phyloP scores from a whole-genome alignment of 139 green algal species.

The Closterium sp. region DNA sequence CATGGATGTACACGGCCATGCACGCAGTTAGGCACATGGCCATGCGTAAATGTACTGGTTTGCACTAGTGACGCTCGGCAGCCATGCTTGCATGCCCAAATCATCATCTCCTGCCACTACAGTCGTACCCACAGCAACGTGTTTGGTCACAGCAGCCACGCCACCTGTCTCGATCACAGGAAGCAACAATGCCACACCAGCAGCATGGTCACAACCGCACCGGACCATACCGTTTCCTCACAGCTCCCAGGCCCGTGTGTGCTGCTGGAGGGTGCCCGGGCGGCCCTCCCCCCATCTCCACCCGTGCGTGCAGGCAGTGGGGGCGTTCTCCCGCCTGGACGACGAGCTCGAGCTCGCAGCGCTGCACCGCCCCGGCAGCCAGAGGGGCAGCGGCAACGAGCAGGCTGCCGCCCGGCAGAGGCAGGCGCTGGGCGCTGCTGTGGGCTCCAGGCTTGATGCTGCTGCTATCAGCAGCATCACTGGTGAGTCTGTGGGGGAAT shows the following conservation, averaged over 20 bases:
- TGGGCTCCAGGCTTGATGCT: neutral
- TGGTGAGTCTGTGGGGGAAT: neutral
- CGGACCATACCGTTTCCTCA: neutral
- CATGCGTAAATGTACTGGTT: no score
- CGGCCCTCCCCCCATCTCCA: neutral
- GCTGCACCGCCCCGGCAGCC: slow-evolving; percentile 32
- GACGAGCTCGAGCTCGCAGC: slow-evolving; percentile 29
- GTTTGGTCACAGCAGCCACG: neutral
- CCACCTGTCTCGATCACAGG: neutral
- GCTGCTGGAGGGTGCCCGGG: neutral
- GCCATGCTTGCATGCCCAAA: neutral
- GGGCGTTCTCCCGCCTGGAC: neutral
- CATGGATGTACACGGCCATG: no score
- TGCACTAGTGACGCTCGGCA: no score
- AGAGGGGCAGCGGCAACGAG: slow-evolving; percentile 33
- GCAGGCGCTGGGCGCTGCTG: neutral
- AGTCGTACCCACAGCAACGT: neutral
- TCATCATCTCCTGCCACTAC: neutral
- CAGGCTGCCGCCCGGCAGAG: slow-evolving; percentile 13
- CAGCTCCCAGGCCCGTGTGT: neutral
- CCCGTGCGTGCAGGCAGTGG: neutral
- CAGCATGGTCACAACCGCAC: no score
- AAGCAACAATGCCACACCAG: neutral
- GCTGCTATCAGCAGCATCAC: slow-evolving; percentile 12
- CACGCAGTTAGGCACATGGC: no score